phyloP scores from a whole-genome alignment of 345 rosid genomes.

The Linum usitatissimum region DNA sequence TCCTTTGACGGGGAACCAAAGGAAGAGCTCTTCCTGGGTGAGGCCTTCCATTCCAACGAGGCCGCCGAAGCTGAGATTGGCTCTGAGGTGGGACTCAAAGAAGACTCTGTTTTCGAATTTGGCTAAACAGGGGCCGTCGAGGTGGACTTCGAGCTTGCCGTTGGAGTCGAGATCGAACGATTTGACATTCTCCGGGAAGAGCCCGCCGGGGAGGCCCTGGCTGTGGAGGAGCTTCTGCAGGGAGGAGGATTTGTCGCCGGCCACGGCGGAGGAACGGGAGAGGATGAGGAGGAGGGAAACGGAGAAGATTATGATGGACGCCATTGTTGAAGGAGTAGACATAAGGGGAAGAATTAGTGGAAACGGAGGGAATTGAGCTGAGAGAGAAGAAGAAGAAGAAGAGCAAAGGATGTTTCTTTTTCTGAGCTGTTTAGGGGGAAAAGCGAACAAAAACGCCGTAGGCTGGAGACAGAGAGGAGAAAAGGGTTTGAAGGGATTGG shows the following conservation, averaged over 20 bases:
- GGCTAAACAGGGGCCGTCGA: constrained; percentile 64
- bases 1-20: constrained; percentile 80
- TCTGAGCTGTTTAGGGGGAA: not conserved
- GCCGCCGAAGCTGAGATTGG: constrained; percentile 79
- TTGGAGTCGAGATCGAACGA: constrained; percentile 37
- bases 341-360: constrained; percentile 2
- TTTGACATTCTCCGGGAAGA: constrained; percentile 59
- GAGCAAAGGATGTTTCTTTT: not conserved
- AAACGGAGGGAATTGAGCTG: not conserved
- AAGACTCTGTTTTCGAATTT: constrained; percentile 59
- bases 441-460: not conserved
- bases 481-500: not conserved
- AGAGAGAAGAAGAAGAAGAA: not conserved
- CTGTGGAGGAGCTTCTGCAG: constrained; percentile 49
- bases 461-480: not conserved
- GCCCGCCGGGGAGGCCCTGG: constrained; percentile 76
- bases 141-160: constrained; percentile 51
- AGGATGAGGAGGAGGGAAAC: constrained; percentile 15
- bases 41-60: constrained; percentile 70
- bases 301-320: constrained; percentile 23
- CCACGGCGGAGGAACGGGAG: constrained; percentile 6
- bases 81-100: constrained; percentile 58
- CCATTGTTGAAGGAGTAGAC: constrained; percentile 9
- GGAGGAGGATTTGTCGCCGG: constrained; percentile 24
- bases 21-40: constrained; percentile 68